Base-by-base conservation (phyloP, 176 grass and related monocot genomes). In the Canna indica region DNA sequence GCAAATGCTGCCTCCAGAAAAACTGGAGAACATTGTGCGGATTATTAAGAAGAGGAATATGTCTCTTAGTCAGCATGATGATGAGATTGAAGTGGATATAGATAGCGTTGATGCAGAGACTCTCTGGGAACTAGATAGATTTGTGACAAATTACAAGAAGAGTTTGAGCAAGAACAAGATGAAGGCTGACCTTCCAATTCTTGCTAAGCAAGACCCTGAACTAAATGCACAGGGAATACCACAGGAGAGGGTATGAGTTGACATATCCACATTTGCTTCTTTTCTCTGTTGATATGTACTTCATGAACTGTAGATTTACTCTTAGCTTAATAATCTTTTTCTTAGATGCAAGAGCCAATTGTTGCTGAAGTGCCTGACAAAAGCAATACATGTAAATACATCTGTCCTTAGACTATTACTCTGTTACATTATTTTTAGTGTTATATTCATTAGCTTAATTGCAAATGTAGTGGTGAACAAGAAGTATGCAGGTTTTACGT, bases 31-130 rank as follows among this genome's bases (percentile, higher is more conserved):
- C 82, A 69, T 97, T 39, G 84, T 97, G 46, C 93, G 90, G 77
- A 85, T 97, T 33, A 97, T 97, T 70, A 87, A 92, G 87, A 89
- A 87, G 76, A 92, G 88, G 79, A 92, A 92, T 82, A 82, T 85
- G 25, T 86, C 83, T 64, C 76, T 97, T 60, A 87, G 71, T 81
- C 93, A 97, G 65, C 81, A 90, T 83, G 93, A 92, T 61, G 93
- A 97, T 87, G 93, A 92, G 74, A 97, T 97, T 84, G 93, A 97
- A 79, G 84, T 97, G 93, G n/a, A n/a, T n/a, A n/a, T n/a, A n/a
- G n/a, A n/a, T n/a, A n/a, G n/a, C n/a, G n/a, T n/a, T n/a, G n/a
- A 97, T 83, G 82, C 82, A 18, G 93, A 92, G 80, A 97, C 93
- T 9, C 84, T 97, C 77, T 97, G 93, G 93, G 88, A 97, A 42